Evolutionary conservation across 2,329 filamentous ascomycete species (phyloP).

Genomic region (Neocatenulostroma microsporum): DNA sequence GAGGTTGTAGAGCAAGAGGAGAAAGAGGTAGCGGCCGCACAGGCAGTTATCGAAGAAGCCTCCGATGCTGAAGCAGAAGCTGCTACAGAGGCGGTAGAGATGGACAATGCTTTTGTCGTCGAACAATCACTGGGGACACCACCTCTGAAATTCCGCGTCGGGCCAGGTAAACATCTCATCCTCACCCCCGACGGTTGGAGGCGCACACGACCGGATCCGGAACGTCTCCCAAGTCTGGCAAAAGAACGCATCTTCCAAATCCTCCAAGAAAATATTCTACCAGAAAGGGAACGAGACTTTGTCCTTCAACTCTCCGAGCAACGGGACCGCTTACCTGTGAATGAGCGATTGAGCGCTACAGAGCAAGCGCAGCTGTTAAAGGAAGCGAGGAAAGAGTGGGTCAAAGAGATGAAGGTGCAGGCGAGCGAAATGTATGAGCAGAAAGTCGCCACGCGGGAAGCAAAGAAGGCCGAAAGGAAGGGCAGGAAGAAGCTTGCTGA

Average conservation of each 20-base stretch:
- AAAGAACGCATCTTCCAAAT: constrained; percentile 1
- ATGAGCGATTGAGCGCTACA: constrained; percentile 1
- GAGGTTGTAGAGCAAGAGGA: constrained; percentile 15
- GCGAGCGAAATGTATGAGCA: constrained; percentile 7
- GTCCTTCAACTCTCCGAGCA: not conserved
- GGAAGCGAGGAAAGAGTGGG: constrained; percentile 10
- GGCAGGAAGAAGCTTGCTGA: not conserved
- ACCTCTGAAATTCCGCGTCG: constrained; percentile 26
- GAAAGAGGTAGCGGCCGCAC: constrained; percentile 11
- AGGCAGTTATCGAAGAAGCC: constrained; percentile 9
- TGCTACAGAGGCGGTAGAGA: constrained; percentile 14
- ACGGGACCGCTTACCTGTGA: not conserved
- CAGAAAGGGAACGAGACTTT: not conserved
- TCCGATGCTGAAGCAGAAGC: constrained; percentile 14
- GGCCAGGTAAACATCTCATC: constrained; percentile 21
- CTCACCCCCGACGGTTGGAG: constrained; percentile 25
- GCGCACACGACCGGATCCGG: constrained; percentile 15
- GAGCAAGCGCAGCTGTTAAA: constrained; percentile 8
- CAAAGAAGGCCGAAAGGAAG: constrained; percentile 7
- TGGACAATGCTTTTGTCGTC: constrained; percentile 22
- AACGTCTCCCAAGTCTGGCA: not conserved
- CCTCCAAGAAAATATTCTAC: not conserved
- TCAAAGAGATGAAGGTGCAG: constrained; percentile 16
- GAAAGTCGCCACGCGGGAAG: constrained; percentile 8
- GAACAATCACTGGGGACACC: constrained; percentile 19